These are phyloP conservation scores for Rhodotorula diobovata DNA, from an alignment of 768 basidiomycete genomes.

Conservation along the genomic window DNA sequence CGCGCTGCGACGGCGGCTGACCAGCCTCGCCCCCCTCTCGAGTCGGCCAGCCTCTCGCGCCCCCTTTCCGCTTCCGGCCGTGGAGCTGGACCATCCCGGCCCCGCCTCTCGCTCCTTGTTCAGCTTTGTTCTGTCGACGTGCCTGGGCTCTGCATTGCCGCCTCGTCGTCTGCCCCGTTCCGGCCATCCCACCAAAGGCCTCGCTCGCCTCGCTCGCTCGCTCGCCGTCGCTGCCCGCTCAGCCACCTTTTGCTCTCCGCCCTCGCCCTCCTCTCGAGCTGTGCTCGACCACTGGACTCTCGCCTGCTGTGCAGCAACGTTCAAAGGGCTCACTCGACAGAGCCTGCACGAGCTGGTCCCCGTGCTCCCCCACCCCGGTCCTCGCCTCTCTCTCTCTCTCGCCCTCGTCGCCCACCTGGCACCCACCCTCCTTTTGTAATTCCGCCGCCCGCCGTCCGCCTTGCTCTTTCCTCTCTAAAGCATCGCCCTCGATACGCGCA, in stretches of 20 bases:
- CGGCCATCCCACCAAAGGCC: too few species aligned
- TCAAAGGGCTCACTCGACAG: neutral
- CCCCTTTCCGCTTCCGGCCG: too few species aligned
- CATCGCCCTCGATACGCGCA: neutral
- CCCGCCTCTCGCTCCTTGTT: too few species aligned
- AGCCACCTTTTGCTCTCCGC: neutral
- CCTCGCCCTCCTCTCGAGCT: neutral
- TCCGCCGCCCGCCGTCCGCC: neutral
- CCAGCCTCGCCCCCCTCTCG: too few species aligned
- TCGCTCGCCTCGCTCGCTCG: too few species aligned
- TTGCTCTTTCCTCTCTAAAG: neutral
- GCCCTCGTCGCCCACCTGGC: constrained; percentile 7
- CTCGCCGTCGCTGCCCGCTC: neutral
- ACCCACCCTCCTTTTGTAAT: neutral
- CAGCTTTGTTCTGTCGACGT: too few species aligned
- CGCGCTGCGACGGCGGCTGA: too few species aligned
- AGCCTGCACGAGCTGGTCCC: constrained; percentile 3
- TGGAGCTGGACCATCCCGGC: too few species aligned
- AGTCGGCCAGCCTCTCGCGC: too few species aligned
- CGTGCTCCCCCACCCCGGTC: neutral
- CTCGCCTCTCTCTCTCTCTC: too few species aligned
- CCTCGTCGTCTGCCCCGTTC: too few species aligned
- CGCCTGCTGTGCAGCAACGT: neutral
- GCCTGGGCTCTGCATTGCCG: neutral
- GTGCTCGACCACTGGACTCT: neutral